Base-by-base conservation (phyloP, 202 grass and related monocot genomes). In the Saccharum hybrid region DNA sequence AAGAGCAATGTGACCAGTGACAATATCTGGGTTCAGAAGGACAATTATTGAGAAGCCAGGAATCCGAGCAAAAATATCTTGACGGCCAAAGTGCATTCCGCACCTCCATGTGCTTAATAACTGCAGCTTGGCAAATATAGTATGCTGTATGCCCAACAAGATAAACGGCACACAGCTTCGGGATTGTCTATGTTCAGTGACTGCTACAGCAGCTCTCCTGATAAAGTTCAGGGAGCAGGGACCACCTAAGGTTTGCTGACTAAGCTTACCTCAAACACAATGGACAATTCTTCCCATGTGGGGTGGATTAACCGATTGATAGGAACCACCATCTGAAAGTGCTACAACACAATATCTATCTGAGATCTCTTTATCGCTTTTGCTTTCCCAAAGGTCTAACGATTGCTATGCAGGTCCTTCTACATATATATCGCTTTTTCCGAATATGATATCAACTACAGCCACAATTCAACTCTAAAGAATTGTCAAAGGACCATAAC, bases 321-420 rank as follows among this genome's bases (percentile, higher is more conserved):
- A 54, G 14, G 84, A 73, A 57, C 18, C 65, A n/a, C n/a, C n/a
- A n/a, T n/a, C n/a, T n/a, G n/a, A n/a, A n/a, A n/a, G n/a, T 26
- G 42, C 52, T 67, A 5, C 66, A 84, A 76, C 57, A 72, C 89
- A 76, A 82, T 85, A 82, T 86, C 65, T 72, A 77, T 81, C 37
- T 72, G 68, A 65, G 60, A 52, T n/a, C 19, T 36, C 45, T 79
- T 82, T 79, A 48, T 66, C 30, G 7, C 51, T 83, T 90, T 79
- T 68, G 62, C 74, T 83, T 78, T 57, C 33, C 21, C 14, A 75
- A 83, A 69, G 49, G 61, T 86, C 41, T n/a, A 76, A 78, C 28
- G 73, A 49, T 56, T 71, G 43, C 62, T 80, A 30, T 73, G 66
- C 80, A 65, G 54, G 71, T 81, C 65, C 43, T 81, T 84, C 81